phyloP scores from a whole-genome alignment of 1,284 basidiomycete species.

The Sanghuangporus baumii region DNA sequence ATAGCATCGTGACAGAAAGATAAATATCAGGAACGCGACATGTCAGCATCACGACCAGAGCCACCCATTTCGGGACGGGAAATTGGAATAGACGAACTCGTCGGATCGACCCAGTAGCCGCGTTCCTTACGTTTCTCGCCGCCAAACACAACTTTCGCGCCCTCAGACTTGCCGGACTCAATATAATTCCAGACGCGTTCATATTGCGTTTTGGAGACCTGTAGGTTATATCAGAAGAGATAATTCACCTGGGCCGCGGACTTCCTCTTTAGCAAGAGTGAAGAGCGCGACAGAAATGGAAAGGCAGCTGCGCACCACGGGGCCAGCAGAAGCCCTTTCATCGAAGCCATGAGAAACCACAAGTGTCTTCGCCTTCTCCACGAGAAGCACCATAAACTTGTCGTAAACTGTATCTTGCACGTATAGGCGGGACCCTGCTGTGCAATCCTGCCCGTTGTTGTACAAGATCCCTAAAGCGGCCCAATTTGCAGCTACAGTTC shows the following conservation, averaged over 20 bases:
- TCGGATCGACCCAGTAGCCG: conserved; percentile 74
- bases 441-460: conserved; percentile 86
- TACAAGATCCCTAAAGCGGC: conserved; percentile 78
- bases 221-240: conserved; percentile 9
- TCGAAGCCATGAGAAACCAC: conserved; percentile 80
- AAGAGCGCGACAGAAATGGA: conserved; percentile 6
- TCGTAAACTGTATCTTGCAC: conserved; percentile 84
- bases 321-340: conserved; percentile 70
- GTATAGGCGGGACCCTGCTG: conserved; percentile 80
- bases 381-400: conserved; percentile 68
- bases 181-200: conserved; percentile 90
- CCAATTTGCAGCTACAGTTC: conserved; percentile 68
- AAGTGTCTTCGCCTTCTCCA: conserved; percentile 61
- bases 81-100: conserved; percentile 42
- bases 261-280: conserved; percentile 8
- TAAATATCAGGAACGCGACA: neutral
- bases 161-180: conserved; percentile 78
- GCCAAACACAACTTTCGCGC: conserved; percentile 76
- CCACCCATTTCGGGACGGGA: neutral
- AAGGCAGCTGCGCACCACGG: conserved; percentile 51
- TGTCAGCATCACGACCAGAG: neutral
- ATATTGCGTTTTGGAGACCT: conserved; percentile 82
- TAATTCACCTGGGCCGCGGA: neutral
- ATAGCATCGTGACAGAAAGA: neutral
- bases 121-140: conserved; percentile 66